Evolutionary conservation across 495 filamentous ascomycete genomes (phyloP), one percentile per base, ranked within the genome.

Genomic region (Penicillium cataractarum): DNA sequence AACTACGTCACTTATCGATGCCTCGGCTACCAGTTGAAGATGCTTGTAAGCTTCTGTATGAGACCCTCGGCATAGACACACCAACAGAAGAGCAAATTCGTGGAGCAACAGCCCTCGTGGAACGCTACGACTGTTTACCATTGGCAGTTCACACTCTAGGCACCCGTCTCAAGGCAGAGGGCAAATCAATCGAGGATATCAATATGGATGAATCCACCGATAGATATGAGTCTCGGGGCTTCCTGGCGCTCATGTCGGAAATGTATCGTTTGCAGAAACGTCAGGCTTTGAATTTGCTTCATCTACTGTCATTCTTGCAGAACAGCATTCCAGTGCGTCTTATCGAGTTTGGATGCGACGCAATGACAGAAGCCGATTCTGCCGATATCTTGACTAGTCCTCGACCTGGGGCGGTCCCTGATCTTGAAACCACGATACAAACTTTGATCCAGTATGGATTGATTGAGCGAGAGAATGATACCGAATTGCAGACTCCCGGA

Each of bases 91-190:
- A 85, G 29, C 90, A 93, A 61, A 68, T 79, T 29, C 77, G 69
- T 37, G 82, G 85, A 51, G 88, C 88, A 0, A 82, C 77, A 9
- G 86, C 90, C 57, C 67, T 94, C 21, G 90, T 92, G 1, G 78
- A 85, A 44, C 73, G 89, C 52, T 87, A 92, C 75, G 89, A 88
- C 21, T 83, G 86, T 60, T 77, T 94, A 17, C 91, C 91, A 15
- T 72, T 93, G 22, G 90, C 90, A 55, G 92, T 95, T 40, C 89
- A 92, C 65, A 87, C 90, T 2, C 88, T 90, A 5, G 89, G 89
- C 12, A 87, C 88, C 60, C 86, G 89, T 26, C 80, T 95, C 8
- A 91, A 86, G 42, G 84, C 86, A 3, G 91, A 87, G 0, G 77
- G 83, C 29, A 88, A 91, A 62, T 88, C 90, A 1, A 80, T 95